phyloP scores from a whole-genome alignment of 164 flowering plant genomes.

The Liquidambar formosana region DNA sequence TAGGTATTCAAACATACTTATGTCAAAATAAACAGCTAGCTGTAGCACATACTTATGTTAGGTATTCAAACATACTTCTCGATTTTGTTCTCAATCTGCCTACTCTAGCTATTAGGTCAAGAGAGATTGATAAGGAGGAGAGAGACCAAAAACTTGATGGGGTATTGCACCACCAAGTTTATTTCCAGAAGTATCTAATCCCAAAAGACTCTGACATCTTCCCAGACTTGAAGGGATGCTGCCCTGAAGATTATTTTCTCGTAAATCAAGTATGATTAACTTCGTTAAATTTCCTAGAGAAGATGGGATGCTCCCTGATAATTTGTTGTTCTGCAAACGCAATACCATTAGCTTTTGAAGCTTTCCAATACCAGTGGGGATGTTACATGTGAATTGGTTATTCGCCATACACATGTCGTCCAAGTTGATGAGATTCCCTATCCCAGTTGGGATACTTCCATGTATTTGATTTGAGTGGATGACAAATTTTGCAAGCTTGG shows the following conservation, averaged over 20 bases:
- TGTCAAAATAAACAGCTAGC: no score
- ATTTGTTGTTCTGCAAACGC: conserved; percentile 1
- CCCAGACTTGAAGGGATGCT: conserved; percentile 16
- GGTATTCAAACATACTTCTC: no score
- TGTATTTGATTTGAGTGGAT: conserved; percentile 2
- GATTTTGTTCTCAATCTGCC: no score
- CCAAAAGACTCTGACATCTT: not conserved
- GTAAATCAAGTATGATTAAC: conserved; percentile 9
- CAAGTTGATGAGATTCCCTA: conserved; percentile 6
- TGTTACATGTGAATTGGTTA: conserved; percentile 9
- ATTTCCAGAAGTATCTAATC: conserved; percentile 1
- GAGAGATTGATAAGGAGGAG: not conserved
- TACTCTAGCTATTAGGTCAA: no score
- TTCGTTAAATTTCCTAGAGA: conserved; percentile 24
- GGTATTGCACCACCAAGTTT: conserved; percentile 16
- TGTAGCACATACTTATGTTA: no score
- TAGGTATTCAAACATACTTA: no score
- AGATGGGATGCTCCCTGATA: conserved; percentile 29
- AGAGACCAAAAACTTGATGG: conserved; percentile 1
- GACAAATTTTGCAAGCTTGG: not conserved
- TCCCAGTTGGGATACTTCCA: conserved; percentile 19
- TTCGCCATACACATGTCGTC: not conserved
- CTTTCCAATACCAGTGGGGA: conserved; percentile 18
- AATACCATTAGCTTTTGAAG: conserved; percentile 19
- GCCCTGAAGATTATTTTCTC: conserved; percentile 20